Percentiles rank a stretch among this genome's conserved stretches.
Evolutionary conservation across 148 eudicot genomes (phyloP).

Genomic region (Amaranthus cruentus): DNA sequence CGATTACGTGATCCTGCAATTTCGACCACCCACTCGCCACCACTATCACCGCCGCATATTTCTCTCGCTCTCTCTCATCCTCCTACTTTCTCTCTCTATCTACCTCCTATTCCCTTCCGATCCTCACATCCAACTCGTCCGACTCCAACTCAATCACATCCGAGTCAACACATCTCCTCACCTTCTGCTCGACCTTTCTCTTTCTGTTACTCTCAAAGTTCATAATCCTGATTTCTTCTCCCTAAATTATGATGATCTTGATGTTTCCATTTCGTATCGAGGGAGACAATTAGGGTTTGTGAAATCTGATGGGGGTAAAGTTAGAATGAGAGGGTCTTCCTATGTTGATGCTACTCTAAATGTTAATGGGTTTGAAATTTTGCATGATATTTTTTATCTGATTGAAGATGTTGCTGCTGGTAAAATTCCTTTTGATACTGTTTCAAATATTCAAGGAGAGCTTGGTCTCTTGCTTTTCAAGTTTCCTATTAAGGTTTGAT

Average conservation of each 20-base stretch:
- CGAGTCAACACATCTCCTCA: conserved; percentile 31
- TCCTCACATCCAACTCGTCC: conserved; percentile 40
- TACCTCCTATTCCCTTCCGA: conserved; percentile 48
- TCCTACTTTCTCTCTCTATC: conserved; percentile 15
- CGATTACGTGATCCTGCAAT: conserved; percentile 27
- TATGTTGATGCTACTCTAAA: conserved; percentile 43
- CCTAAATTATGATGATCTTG: conserved; percentile 27
- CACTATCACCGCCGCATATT: conserved; percentile 5
- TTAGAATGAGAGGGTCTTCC: conserved; percentile 34
- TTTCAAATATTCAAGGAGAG: conserved; percentile 30
- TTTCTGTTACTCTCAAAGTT: conserved; percentile 33
- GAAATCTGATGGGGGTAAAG: conserved; percentile 28
- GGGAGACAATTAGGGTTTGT: conserved; percentile 45
- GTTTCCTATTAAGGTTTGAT: conserved; percentile 42
- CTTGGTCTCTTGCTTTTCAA: conserved; percentile 30
- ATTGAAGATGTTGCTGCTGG: conserved; percentile 51
- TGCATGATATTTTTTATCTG: conserved; percentile 50
- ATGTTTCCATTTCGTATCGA: conserved; percentile 37
- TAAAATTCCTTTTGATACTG: conserved; percentile 49
- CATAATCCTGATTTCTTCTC: conserved; percentile 45
- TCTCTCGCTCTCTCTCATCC: conserved; percentile 22
- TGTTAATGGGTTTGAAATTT: conserved; percentile 38
- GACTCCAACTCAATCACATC: conserved; percentile 34
- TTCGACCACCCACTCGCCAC: conserved; percentile 12
- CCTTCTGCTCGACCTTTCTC: conserved; percentile 38